phyloP scores from a whole-genome alignment of 2,329 filamentous ascomycete species.

The Diplodia mutila region DNA sequence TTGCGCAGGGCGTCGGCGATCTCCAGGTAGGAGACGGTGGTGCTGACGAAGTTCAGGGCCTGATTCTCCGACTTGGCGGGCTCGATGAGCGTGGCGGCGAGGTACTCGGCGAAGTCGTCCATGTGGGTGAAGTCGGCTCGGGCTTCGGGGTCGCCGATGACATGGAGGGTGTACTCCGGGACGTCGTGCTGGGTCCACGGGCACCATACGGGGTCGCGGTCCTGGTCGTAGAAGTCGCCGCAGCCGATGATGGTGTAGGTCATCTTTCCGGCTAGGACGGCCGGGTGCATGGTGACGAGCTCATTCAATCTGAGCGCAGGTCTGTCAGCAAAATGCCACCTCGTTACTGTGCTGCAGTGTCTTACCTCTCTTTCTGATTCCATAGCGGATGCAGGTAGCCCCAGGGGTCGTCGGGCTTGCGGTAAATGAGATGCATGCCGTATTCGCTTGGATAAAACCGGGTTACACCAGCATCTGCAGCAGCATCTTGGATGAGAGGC shows the following conservation, averaged over 20 bases:
- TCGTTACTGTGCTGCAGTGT: background rate
- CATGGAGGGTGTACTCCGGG: constrained; percentile 32
- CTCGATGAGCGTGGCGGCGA: constrained; percentile 33
- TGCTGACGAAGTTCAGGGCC: constrained; percentile 33
- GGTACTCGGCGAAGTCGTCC: constrained; percentile 34
- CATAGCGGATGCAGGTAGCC: constrained; percentile 32
- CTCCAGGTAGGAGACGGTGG: constrained; percentile 32
- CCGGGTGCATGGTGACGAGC: constrained; percentile 30
- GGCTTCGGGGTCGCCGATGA: constrained; percentile 33
- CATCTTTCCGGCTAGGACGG: constrained; percentile 32
- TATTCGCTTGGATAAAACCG: constrained; percentile 36
- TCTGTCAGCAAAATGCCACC: no score
- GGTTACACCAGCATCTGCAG: constrained; percentile 33
- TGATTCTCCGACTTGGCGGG: constrained; percentile 33
- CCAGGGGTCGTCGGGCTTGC: constrained; percentile 29
- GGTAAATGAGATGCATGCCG: constrained; percentile 34
- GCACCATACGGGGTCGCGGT: constrained; percentile 35
- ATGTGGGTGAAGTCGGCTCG: constrained; percentile 34
- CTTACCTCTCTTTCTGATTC: constrained; percentile 3
- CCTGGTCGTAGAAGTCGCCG: constrained; percentile 39
- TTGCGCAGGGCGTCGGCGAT: constrained; percentile 32
- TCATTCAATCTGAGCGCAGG: constrained; percentile 32
- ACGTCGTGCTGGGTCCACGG: constrained; percentile 33
- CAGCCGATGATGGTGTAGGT: constrained; percentile 39
- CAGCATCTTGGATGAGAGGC: constrained; percentile 33